Base-by-base conservation (phyloP, 192 early-diverging fungal species). In the Podila epicladia region DNA sequence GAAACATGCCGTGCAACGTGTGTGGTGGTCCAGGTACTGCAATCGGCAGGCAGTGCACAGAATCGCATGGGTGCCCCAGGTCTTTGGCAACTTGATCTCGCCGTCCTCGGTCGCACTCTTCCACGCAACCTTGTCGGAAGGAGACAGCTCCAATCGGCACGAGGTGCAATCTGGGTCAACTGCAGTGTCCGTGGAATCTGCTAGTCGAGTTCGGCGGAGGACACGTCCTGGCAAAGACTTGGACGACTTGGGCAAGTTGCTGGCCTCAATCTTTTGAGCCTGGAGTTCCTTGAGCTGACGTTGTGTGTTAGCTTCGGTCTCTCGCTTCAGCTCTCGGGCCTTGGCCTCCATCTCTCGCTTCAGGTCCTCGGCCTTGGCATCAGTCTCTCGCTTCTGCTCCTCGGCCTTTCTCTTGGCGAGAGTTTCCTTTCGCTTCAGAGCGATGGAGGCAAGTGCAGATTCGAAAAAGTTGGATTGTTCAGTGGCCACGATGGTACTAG, bases 201-300 rank as follows among this genome's bases (percentile, higher is more conserved):
- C 75, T 17, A 22, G 41, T 20, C 37, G 67, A 1, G 65, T 69
- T 17, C 77, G 62, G 17, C 77, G 32, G 49, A 80, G 51, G 35
- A 80, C 77, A 24, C 77, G 60, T 33, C 77, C 77, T 41, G 77
- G 77, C 20, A 80, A 49, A 3, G 77, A 80, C 41, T 80, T 80
- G 2, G 71, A 73, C 3, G 77, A 80, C 17, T 73, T 72, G 15
- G 77, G 77, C 31, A 73, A 26, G 57, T 80, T 80, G 48, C 64
- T 80, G 7, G 77, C 29, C 31, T 80, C 77, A n/a, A 68, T 50
- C n/a, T 80, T 80, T 38, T 72, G 70, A 2, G 77, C 77, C 29
- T 68, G 66, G 5, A 58, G 63, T 20, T 72, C 59, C 61, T 79
- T 48, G 4, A 67, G 58, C 38, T 59, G 31, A 8, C 57, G 62